phyloP scores from a whole-genome alignment of 495 filamentous ascomycete genomes.

The Massariosphaeria phaeospora region DNA sequence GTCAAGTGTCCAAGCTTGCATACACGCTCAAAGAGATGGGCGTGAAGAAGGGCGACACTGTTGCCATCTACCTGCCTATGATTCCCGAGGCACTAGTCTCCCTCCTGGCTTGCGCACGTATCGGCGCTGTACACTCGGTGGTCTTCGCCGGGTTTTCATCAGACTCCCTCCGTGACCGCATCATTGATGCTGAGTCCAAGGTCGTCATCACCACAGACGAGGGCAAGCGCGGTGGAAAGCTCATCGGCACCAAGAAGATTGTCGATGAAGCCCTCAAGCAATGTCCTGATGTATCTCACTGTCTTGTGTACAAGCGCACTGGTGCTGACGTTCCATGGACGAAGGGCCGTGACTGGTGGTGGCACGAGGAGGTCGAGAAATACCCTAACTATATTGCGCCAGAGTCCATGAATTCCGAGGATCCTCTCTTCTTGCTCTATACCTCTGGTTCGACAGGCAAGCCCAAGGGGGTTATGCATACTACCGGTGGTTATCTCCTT shows the following conservation, averaged over 20 bases:
- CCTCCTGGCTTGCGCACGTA: conserved; percentile 84
- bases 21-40: conserved; percentile 88
- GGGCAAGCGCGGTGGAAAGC: conserved; percentile 94
- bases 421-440: conserved; percentile 95
- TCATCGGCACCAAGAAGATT: conserved; percentile 98
- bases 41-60: conserved; percentile 94
- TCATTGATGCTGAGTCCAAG: conserved; percentile 81
- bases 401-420: conserved; percentile 83
- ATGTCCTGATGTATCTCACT: conserved; percentile 82
- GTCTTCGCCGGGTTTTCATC: conserved; percentile 98
- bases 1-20: conserved; percentile 82
- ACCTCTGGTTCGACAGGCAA: conserved; percentile 97
- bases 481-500: conserved; percentile 87
- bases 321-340: conserved; percentile 91
- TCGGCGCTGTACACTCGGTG: conserved; percentile 96
- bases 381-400: conserved; percentile 87
- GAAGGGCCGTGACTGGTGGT: conserved; percentile 86
- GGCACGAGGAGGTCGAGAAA: conserved; percentile 96
- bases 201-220: conserved; percentile 96
- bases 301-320: conserved; percentile 91
- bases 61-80: conserved; percentile 98
- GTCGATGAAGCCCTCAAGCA: conserved; percentile 97
- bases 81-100: conserved; percentile 92
- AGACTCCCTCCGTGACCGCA: conserved; percentile 93
- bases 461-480: conserved; percentile 99